A percentile compares a stretch with the other conserved stretches of the same genome.
These are phyloP conservation scores for Spathaspora boniae DNA, from an alignment of 805 yeast species.

Conservation along the genomic window DNA sequence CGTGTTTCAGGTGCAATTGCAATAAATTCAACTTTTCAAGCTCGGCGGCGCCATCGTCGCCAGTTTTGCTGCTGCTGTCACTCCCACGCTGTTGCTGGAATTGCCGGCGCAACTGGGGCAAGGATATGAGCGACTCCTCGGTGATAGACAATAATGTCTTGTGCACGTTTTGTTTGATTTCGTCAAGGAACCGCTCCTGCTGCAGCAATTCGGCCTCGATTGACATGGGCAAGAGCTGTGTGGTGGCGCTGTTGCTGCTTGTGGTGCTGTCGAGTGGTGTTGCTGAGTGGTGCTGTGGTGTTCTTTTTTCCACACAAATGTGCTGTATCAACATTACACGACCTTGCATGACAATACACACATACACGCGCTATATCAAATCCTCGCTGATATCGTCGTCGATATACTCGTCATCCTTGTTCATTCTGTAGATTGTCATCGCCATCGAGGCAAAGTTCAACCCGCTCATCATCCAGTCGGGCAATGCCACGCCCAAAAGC, in stretches of 20 bases:
- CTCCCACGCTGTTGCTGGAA: not conserved
- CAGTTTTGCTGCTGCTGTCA: slow-evolving; percentile 1
- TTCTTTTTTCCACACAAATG: no score
- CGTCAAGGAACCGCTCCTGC: not conserved
- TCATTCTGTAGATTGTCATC: slow-evolving; percentile 48
- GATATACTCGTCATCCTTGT: slow-evolving; percentile 43
- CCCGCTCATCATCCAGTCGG: slow-evolving; percentile 40
- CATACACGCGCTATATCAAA: slow-evolving; percentile 31
- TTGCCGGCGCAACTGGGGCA: slow-evolving; percentile 3
- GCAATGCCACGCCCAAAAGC: slow-evolving; percentile 30
- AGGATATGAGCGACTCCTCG: not conserved
- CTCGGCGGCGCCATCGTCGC: not conserved
- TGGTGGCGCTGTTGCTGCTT: no score
- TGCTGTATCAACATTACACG: no score
- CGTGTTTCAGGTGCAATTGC: slow-evolving; percentile 12
- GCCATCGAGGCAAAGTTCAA: slow-evolving; percentile 41
- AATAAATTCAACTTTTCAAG: slow-evolving; percentile 8
- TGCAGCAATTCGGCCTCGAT: slow-evolving; percentile 1
- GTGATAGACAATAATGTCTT: not conserved
- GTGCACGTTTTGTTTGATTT: not conserved
- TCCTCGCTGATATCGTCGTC: slow-evolving; percentile 44
- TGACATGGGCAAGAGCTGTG: slow-evolving; percentile 4
- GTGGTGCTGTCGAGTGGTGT: no score
- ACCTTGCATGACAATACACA: no score
- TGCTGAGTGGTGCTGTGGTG: no score